Conservation (phyloP, 441 rosid genomes). For the Adansonia rubrostipa region DNA sequence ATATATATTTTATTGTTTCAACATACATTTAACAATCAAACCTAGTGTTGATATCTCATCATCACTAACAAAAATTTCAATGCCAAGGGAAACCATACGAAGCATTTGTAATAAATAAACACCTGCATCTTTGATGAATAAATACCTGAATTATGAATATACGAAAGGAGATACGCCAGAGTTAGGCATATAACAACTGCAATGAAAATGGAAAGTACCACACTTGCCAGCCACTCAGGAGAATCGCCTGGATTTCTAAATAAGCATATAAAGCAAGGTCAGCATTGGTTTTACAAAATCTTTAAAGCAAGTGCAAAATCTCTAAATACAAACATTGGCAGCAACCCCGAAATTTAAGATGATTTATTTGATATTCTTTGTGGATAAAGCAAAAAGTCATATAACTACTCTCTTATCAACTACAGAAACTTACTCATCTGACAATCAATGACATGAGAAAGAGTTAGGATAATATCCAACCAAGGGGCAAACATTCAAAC, state of each 20-base stretch:
- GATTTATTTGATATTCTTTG: background rate
- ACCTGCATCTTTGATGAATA: conserved; percentile 50
- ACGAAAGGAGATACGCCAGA: conserved; percentile 78
- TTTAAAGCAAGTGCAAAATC: conserved; percentile 13
- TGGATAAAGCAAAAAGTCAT: background rate
- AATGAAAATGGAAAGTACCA: conserved; percentile 51
- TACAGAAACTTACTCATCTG: background rate
- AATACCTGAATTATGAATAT: conserved; percentile 87
- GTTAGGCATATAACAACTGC: conserved; percentile 73
- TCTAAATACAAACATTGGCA: background rate
- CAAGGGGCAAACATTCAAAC: conserved; percentile 2
- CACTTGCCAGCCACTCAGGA: conserved; percentile 87
- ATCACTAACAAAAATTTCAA: conserved; percentile 15
- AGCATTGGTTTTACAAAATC: conserved; percentile 6
- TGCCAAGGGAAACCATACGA: conserved; percentile 27
- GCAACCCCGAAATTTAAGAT: background rate
- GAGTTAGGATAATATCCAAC: background rate
- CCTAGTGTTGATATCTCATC: background rate
- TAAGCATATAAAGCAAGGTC: conserved; percentile 26
- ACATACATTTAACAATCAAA: conserved; percentile 17
- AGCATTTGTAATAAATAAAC: conserved; percentile 30
- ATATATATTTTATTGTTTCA: background rate
- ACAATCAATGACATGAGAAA: background rate
- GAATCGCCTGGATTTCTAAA: conserved; percentile 83
- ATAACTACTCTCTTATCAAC: background rate